Evolutionary conservation across 2,329 filamentous ascomycete genomes (phyloP).

Genomic region (Fusarium hostae): DNA sequence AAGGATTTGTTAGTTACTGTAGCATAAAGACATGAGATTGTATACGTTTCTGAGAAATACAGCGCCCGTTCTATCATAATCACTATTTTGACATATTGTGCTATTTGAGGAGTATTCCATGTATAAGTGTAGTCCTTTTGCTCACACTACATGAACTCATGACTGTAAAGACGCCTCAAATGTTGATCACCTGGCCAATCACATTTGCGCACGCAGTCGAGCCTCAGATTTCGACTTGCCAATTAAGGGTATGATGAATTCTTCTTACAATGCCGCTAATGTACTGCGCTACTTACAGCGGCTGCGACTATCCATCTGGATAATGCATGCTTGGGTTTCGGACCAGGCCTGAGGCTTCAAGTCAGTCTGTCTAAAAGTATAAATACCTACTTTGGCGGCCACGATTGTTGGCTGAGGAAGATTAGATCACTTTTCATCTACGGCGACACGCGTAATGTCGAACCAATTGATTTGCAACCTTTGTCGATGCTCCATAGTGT

Average conservation of each 20-base stretch:
- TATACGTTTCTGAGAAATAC: background rate
- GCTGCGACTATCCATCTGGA: too few relatives aligned
- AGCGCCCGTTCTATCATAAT: background rate
- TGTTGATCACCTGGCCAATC: too few relatives aligned
- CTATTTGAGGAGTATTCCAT: too few relatives aligned
- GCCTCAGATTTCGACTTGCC: fast-evolving
- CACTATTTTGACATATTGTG: too few relatives aligned
- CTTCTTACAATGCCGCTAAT: too few relatives aligned
- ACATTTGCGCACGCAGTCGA: too few relatives aligned
- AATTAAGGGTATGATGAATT: too few relatives aligned
- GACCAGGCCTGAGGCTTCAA: background rate
- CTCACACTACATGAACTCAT: too few relatives aligned
- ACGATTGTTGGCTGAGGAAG: background rate
- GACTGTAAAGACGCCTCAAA: too few relatives aligned
- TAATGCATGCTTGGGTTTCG: background rate
- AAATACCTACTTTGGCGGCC: background rate
- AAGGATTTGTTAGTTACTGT: background rate
- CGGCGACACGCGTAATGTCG: too few relatives aligned
- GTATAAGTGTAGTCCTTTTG: too few relatives aligned
- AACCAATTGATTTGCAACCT: background rate
- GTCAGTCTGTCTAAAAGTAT: background rate
- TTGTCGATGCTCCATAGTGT: background rate
- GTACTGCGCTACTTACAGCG: too few relatives aligned
- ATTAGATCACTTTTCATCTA: background rate
- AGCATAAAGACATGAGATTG: background rate